A percentile compares a stretch with the other conserved stretches of the same genome.
Evolutionary conservation across 2,329 filamentous ascomycete genomes (phyloP).

Genomic region (Aspergillus flavus): DNA sequence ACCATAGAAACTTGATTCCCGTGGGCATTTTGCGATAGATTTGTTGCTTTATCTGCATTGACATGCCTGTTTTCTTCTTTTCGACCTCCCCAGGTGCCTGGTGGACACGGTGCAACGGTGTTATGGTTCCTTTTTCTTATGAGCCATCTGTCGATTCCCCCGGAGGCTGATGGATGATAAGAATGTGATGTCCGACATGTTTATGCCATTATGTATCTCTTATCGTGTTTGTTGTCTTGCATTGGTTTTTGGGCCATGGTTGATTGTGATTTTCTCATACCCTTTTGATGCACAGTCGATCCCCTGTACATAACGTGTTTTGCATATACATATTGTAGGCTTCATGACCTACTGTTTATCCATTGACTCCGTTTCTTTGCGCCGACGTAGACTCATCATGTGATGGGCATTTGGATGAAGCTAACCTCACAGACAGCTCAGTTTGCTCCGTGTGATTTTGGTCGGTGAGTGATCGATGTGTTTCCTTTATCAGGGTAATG

Average conservation of each 20-base stretch:
- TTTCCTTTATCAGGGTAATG: background rate
- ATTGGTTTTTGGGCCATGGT: constrained; percentile 17
- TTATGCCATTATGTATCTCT: constrained; percentile 34
- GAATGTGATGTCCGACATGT: constrained; percentile 36
- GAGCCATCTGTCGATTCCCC: constrained; percentile 21
- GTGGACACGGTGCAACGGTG: constrained; percentile 19
- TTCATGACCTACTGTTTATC: constrained; percentile 8
- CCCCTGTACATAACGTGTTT: constrained; percentile 35
- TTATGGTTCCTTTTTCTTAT: constrained; percentile 21
- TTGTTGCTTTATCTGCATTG: constrained; percentile 15
- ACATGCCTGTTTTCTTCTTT: constrained; percentile 5
- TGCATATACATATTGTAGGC: constrained; percentile 29
- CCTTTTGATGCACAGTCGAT: constrained; percentile 24
- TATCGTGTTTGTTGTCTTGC: constrained; percentile 16
- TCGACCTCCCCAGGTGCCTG: constrained; percentile 16
- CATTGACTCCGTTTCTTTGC: background rate
- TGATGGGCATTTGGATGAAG: background rate
- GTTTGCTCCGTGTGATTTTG: background rate
- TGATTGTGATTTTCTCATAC: constrained; percentile 23
- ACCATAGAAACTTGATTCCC: constrained; percentile 23
- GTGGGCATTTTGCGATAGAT: constrained; percentile 19
- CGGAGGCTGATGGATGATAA: constrained; percentile 34
- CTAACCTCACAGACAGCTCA: background rate
- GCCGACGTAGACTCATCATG: background rate
- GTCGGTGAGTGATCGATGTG: background rate